Base-by-base conservation (phyloP, 2,329 filamentous ascomycete genomes). In the Trichoderma lentiforme region DNA sequence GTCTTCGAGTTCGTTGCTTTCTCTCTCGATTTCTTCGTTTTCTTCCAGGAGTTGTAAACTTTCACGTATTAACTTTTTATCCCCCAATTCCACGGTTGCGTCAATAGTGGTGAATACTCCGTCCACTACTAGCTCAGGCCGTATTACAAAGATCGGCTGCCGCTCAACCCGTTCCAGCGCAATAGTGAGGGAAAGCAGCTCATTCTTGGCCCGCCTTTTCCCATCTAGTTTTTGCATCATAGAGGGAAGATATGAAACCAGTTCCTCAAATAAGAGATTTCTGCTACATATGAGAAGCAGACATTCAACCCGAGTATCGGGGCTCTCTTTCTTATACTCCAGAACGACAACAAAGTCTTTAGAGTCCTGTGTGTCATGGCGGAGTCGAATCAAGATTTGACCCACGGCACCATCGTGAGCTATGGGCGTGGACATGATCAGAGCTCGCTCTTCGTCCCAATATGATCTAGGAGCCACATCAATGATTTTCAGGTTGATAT, bases 261-360 rank as follows among this genome's bases (percentile, higher is more conserved):
- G 15, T 11, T 57, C 39, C 15, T 43, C 61, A 1, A 62, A 28
- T 3, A 39, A 24, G 21, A 43, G 60, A 32, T 68, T n/a, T 51
- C 53, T 62, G 8, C 34, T 14, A 26, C 65, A 71, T 47, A 58
- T 71, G 3, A 71, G 12, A 34, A 72, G 26, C n/a, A 56, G n/a
- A n/a, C 36, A 64, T 15, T 43, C n/a, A 12, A 62, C 53, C n/a
- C 28, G 39, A 34, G 62, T 43, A 14, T 21, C 15, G 1, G 15
- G 1, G 14, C 15, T 57, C 21, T 47, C 24, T 6, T 67, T 21
- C 26, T 62, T 30, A 21, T 67, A 61, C 14, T 67, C 47, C 2
- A 73, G 32, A 6, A 72, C n/a, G 32, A 72, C 21, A 28, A 73
- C 30, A 51, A 73, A 70, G 30, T 73, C 72, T 21, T 28, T 28